Evolutionary conservation across 768 basidiomycete genomes (phyloP).

Genomic region (Stropharia rugosoannulata): DNA sequence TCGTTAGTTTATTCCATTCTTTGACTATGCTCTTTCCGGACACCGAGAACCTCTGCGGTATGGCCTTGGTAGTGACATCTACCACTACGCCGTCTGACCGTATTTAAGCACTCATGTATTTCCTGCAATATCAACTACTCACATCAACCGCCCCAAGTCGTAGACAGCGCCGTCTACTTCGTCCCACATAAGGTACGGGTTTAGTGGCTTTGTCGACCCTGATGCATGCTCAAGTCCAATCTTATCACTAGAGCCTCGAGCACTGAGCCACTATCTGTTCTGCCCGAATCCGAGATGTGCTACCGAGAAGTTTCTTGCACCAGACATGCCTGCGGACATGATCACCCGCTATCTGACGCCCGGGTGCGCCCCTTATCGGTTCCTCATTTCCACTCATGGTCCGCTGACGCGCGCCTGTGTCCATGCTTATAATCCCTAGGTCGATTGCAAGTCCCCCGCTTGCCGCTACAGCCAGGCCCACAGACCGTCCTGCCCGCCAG

Average conservation of each 20-base stretch:
- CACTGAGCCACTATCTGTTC: background rate
- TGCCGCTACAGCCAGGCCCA: conserved; percentile 46
- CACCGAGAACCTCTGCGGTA: conserved; percentile 12
- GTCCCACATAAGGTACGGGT: too few species aligned
- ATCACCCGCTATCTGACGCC: conserved; percentile 23
- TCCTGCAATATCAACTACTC: background rate
- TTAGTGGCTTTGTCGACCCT: too few species aligned
- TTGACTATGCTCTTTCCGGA: conserved; percentile 19
- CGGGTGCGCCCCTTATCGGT: conserved; percentile 18
- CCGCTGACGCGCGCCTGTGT: background rate
- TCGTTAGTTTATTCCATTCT: conserved; percentile 15
- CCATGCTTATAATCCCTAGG: conserved; percentile 28
- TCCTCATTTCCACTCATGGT: background rate
- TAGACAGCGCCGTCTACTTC: too few species aligned
- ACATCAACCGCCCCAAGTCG: background rate
- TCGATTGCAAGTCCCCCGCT: conserved; percentile 37
- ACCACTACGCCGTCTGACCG: conserved; percentile 4
- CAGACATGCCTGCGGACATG: conserved; percentile 38
- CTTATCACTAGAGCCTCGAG: too few species aligned
- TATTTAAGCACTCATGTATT: conserved; percentile 14
- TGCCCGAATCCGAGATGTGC: conserved; percentile 35
- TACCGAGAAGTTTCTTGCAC: conserved; percentile 38
- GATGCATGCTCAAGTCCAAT: too few species aligned
- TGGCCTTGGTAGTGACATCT: conserved; percentile 19
- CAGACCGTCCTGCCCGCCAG: conserved; percentile 25